phyloP scores from a whole-genome alignment of 2,329 filamentous ascomycete species.

The Fusarium camptoceras region DNA sequence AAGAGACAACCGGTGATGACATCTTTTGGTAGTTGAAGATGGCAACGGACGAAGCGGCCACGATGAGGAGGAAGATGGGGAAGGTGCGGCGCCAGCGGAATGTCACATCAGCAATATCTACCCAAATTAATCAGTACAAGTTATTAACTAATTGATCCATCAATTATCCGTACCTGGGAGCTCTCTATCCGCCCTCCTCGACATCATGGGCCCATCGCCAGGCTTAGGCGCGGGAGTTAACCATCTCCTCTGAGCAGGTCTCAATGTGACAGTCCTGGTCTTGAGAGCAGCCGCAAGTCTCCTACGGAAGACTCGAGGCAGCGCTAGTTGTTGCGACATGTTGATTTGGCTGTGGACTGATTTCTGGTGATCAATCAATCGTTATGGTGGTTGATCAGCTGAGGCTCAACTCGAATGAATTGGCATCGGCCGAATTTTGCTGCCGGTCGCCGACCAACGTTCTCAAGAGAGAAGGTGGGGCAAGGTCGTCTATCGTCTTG shows the following conservation, averaged over 20 bases:
- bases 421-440: conserved; percentile 46
- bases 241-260: conserved; percentile 57
- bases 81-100: conserved; percentile 78
- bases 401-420: conserved; percentile 31
- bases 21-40: conserved; percentile 99
- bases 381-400: conserved; percentile 33
- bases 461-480: conserved; percentile 23
- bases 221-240: conserved; percentile 67
- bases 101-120: conserved; percentile 57
- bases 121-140: conserved; percentile 2
- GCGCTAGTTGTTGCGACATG: conserved; percentile 43
- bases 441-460: conserved; percentile 34
- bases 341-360: not conserved
- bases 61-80: conserved; percentile 81
- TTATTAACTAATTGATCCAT: not conserved
- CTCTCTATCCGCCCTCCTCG: conserved; percentile 73
- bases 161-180: conserved; percentile 65
- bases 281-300: conserved; percentile 44
- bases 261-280: conserved; percentile 26
- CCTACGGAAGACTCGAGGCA: conserved; percentile 45
- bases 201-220: conserved; percentile 73
- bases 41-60: conserved; percentile 78
- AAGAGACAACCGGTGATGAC: conserved; percentile 86
- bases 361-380: conserved; percentile 11
- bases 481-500: conserved; percentile 7